Base-by-base conservation (phyloP, 306 rosid genomes). In the Erythrophleum fordii region DNA sequence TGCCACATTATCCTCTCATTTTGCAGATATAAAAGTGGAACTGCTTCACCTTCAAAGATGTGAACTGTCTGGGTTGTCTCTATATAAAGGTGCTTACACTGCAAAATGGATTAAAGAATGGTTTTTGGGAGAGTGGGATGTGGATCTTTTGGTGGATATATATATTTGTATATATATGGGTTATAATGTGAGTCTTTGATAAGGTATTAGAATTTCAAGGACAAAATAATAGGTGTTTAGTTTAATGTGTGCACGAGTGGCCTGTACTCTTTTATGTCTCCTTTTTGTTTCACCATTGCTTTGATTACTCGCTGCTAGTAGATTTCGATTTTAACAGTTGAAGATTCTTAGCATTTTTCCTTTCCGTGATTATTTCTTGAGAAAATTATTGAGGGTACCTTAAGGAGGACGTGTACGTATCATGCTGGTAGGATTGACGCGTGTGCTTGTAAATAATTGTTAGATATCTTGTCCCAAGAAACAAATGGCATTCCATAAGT, bases 231-330 rank as follows among this genome's bases (percentile, higher is more conserved):
- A 28, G 39, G 62, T 55, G 56, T 18, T 23, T 72, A 31, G 68
- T 75, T 46, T 51, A 82, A 4, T 51, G 73, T 74, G 53, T 66
- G 83, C 91, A 84, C 82, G 89, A 81, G 52, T 79, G 86, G 83
- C 39, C 42, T 80, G 79, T 82, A 75, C 75, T 75, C 55, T 20
- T n/a, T 61, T 46, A 41, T 44, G 79, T 64, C 81, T 53, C 72
- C 52, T 11, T 69, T 65, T 58, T 22, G 17, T 72, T 22, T 53
- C 62, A 52, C n/a, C 72, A 8, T 11, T 2, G 72, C 56, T 60
- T 48, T 1, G 1, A 14, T 51, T 31, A 31, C 34, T 31, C 34
- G 34, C 34, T 4, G 34, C 34, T 31, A 31, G 4, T 31, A 31
- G 34, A 1, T 31, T 31, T 31, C 34, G 34, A 31, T 31, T 31